phyloP scores from a whole-genome alignment of 768 basidiomycete genomes.

The Termitomyces sp. region DNA sequence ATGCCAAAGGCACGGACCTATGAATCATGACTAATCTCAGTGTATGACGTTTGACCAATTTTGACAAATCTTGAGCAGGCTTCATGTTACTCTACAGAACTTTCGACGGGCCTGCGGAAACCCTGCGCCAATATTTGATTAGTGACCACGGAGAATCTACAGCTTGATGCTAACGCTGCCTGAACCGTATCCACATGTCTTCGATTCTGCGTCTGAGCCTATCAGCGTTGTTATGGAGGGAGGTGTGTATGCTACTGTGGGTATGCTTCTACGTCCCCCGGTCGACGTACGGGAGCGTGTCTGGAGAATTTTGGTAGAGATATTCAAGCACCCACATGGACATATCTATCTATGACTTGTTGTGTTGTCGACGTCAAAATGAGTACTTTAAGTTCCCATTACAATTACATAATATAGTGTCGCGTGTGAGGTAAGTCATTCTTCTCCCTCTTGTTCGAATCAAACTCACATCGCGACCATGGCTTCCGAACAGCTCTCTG shows the following conservation, averaged over 20 bases:
- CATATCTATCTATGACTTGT: too few species aligned
- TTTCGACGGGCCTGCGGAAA: too few species aligned
- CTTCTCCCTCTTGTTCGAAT: not conserved
- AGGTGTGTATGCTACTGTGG: slow-evolving; percentile 35
- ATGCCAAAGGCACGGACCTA: too few species aligned
- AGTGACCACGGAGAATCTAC: slow-evolving; percentile 33
- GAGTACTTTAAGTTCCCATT: too few species aligned
- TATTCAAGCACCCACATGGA: not conserved
- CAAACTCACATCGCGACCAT: not conserved
- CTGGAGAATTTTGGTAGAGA: slow-evolving; percentile 56
- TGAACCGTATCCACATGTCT: too few species aligned
- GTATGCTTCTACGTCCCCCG: slow-evolving; percentile 47
- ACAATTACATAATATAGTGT: not conserved
- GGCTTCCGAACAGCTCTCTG: slow-evolving; percentile 38
- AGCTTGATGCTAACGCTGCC: slow-evolving; percentile 18
- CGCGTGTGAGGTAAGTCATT: not conserved
- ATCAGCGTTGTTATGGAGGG: slow-evolving; percentile 72
- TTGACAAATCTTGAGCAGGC: too few species aligned
- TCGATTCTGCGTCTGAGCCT: slow-evolving; percentile 26
- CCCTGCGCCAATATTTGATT: too few species aligned
- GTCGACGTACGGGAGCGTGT: slow-evolving; percentile 35
- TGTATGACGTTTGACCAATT: too few species aligned
- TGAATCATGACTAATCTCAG: too few species aligned
- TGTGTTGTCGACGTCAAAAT: too few species aligned
- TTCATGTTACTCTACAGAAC: too few species aligned